Evolutionary conservation across 306 rosid genomes (phyloP), one percentile per base, ranked within the genome.

Genomic region (Heteromeles arbutifolia): DNA sequence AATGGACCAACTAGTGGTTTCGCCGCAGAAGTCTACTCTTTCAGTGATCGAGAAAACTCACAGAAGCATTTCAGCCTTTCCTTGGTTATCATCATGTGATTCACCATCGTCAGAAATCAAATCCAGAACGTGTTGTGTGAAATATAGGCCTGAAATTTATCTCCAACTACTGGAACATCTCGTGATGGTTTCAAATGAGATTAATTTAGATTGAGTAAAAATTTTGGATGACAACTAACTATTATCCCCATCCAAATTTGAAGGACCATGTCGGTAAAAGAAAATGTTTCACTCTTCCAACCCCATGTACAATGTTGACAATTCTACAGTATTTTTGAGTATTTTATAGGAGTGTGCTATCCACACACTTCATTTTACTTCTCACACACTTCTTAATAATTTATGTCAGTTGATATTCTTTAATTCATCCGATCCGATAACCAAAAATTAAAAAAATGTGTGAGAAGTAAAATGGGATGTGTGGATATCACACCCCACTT

Each of bases 1-100:
- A 34, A 0, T 0, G 1, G 37, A 34, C 7, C 1, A 32, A 32
- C 37, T 32, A 0, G 37, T 34, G 9, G 39, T 34, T 34, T 34
- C 0, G 39, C 0, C 8, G 8, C 0, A 34, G 0, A 7, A 34
- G 9, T 7, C 2, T 0, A 34, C 39, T 1, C 0, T 34, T 34
- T 34, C 0, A 0, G 2, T 0, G 9, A 0, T 34, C 39, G 2
- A 34, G 9, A 34, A 34, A 34, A 34, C 39, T 34, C 2, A 34
- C 2, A 5, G 0, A 34, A 0, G 2, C 2, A 34, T 34, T 34
- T 34, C 8, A 34, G 0, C 0, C 39, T 6, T 0, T 2, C 6
- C 2, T 34, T 34, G 0, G 8, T 6, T 0, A 34, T 0, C 8
- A 2, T 37, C 0, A 10, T 37, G 10, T 37, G 41, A 37, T 37